Evolutionary conservation across 176 grass and related monocot species (phyloP).

Genomic region (Oryza longistaminata): DNA sequence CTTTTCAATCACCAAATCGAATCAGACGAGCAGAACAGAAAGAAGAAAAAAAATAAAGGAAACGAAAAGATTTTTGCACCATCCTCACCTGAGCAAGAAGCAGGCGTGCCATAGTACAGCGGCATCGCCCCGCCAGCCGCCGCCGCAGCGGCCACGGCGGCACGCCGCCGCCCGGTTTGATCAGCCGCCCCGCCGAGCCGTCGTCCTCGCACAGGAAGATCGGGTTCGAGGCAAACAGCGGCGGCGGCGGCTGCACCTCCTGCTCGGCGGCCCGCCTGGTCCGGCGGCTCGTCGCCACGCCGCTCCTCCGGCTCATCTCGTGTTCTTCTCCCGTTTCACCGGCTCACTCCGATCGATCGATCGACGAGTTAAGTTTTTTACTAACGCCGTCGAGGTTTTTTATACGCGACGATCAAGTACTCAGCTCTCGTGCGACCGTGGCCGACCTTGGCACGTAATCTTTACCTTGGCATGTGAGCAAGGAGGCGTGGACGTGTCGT

Average conservation of each 20-base stretch:
- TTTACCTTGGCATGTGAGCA: conserved; percentile 37
- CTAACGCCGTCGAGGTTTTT: neutral
- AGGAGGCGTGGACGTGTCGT: conserved; percentile 38
- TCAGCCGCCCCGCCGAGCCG: neutral
- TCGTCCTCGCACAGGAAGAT: conserved; percentile 20
- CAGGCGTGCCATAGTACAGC: conserved; percentile 62
- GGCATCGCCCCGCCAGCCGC: conserved; percentile 45
- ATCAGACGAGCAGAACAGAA: neutral
- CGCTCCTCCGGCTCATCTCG: neutral
- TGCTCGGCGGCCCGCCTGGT: neutral
- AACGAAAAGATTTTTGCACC: neutral
- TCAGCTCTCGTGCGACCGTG: neutral
- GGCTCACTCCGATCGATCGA: neutral
- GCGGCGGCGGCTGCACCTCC: no score
- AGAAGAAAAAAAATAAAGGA: neutral
- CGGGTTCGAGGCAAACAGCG: conserved; percentile 6
- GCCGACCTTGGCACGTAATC: neutral
- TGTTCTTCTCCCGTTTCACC: no score
- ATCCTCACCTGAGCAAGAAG: conserved; percentile 60
- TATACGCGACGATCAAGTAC: neutral
- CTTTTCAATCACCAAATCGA: conserved; percentile 32
- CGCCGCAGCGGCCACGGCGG: neutral
- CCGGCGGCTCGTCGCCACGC: conserved; percentile 6
- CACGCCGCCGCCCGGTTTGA: neutral
- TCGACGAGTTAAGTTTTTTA: neutral